Evolutionary conservation across 2,329 filamentous ascomycete genomes (phyloP), one percentile per base, ranked within the genome.

Genomic region (Fusarium sp.): DNA sequence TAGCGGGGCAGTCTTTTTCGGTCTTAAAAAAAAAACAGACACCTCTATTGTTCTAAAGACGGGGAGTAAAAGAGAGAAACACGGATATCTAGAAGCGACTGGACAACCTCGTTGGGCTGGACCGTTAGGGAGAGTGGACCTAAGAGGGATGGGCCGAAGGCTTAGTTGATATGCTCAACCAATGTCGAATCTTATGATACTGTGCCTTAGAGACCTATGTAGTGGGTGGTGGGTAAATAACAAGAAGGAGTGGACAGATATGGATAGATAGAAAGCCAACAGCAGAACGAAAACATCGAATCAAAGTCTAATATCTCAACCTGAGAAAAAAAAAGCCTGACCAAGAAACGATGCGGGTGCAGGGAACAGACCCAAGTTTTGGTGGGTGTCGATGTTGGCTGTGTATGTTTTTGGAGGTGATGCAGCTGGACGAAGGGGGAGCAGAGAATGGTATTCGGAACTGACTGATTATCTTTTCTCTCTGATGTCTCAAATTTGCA

Each of bases 91-190:
- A 9, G 19, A 30, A 33, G 43, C 22, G 43, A 56, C 60, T 62
- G 56, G 63, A 62, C 41, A 52, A 60, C 51, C 39, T 61, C 56
- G 17, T 55, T 45, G 44, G 50, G 52, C 63, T 68, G 50, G 48
- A 57, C 63, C 64, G 68, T 73, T 71, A 46, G 68, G 51, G 51
- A 45, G 47, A 56, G 71, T 72, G 71, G 71, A 56, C 48, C 63
- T 72, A 66, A 67, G 62, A 70, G 71, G 60, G 61, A 71, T 73
- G 69, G 67, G 65, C 71, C 67, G 71, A 67, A 63, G 67, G 56
- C 67, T 58, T 24, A 24, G 7, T 7, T 53, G 49, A 54, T 55
- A 55, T 55, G 51, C 37, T 62, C 58, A 48, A 49, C 51, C 58
- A 67, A 72, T 64, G 50, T 64, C 65, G 62, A 65, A 58, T 60